phyloP scores from a whole-genome alignment of 139 green algal species.

The Tetraselmis chui region DNA sequence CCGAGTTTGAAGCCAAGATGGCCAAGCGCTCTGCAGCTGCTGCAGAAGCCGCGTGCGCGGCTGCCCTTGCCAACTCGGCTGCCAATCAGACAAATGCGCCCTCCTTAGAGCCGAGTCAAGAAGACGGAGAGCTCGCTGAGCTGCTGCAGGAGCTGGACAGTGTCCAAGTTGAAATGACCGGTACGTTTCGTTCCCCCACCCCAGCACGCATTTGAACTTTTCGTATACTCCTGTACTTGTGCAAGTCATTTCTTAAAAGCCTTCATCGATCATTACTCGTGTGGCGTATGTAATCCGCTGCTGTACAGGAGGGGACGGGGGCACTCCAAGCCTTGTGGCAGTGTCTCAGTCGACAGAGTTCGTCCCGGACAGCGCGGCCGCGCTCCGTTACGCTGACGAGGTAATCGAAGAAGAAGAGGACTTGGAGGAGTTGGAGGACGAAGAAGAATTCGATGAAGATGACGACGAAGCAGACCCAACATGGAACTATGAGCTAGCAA shows the following conservation, averaged over 20 bases:
- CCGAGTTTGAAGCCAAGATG: conserved; percentile 47
- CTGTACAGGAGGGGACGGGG: no score
- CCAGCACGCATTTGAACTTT: no score
- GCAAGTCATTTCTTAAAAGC: no score
- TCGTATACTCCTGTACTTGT: no score
- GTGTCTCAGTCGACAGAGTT: background rate
- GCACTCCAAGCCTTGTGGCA: background rate
- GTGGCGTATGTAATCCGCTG: no score
- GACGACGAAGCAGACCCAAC: background rate
- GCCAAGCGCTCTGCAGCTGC: conserved; percentile 39
- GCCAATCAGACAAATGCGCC: background rate
- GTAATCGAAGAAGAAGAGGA: background rate
- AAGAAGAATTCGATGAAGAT: background rate
- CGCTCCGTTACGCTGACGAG: background rate
- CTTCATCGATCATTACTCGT: no score
- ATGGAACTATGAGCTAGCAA: background rate
- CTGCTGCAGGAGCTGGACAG: background rate
- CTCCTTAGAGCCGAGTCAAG: background rate
- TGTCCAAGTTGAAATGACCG: background rate
- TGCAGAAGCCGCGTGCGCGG: conserved; percentile 8
- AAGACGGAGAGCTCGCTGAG: background rate
- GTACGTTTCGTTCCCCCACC: no score
- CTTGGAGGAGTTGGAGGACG: background rate
- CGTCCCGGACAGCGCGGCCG: background rate
- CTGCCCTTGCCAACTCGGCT: conserved; percentile 20